Base-by-base conservation (phyloP, 192 early-diverging fungal species). In the Dimargaris xerosporica region DNA sequence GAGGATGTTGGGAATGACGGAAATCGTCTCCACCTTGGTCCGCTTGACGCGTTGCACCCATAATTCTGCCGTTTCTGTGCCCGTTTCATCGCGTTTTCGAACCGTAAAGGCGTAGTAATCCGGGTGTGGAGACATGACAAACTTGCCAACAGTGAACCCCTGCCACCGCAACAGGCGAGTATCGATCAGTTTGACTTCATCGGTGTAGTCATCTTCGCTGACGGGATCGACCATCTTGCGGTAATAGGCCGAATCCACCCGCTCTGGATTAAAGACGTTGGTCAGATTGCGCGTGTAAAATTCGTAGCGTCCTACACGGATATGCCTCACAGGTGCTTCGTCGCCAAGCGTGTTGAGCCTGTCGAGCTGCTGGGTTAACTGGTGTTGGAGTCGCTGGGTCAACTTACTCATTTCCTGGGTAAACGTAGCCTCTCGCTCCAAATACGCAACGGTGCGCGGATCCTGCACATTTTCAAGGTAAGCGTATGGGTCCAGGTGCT, bases 1-100 rank as follows among this genome's bases (percentile, higher is more conserved):
- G 64, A 44, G 48, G 39, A 56, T 45, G 17, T 43, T 17, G 9
- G 11, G 39, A 23, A 56, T 21, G 43, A 30, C 30, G 31, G 23
- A 28, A 15, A 55, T 62, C 67, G 69, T 71, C 62, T 69, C 65
- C 26, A 56, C 54, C 6, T 71, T 71, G 10, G 9, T 53, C 5
- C 41, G 19, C 12, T 28, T 23, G 10, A 71, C 47, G 1, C 64
- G 66, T 19, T 66, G 71, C 11, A 77, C 13, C 26, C 73, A 39
- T 19, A 77, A 58, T 46, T 44, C 64, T 43, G 69, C 63, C 1
- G 72, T 61, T 43, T 77, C 75, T 0, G 62, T 55, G 9, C 60
- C 60, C 4, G 64, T 43, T n/a, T 65, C 62, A 12, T 41, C 5
- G 13, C 55, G 54, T 25, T 17, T 17, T 28, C 58, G 58, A 5